phyloP scores from a whole-genome alignment of 495 filamentous ascomycete genomes.

The Barbatosphaeria neglecta region DNA sequence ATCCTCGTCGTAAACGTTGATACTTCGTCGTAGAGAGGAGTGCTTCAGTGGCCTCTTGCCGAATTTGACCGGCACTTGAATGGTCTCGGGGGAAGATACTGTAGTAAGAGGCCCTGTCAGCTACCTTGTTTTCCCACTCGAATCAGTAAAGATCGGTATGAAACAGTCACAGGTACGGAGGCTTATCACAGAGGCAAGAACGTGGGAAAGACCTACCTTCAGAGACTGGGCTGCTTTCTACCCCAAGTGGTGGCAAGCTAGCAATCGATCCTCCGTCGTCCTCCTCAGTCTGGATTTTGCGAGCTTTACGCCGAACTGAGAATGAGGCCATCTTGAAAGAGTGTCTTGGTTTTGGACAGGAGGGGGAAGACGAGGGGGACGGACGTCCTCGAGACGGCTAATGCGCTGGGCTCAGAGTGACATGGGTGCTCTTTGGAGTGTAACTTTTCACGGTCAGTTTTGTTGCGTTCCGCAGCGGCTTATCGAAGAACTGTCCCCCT shows the following conservation, averaged over 20 bases:
- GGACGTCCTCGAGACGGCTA: not conserved
- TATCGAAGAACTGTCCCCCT: not conserved
- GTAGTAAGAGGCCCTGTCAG: conserved; percentile 18
- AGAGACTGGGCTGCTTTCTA: conserved; percentile 18
- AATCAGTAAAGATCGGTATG: conserved; percentile 21
- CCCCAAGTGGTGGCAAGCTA: conserved; percentile 8
- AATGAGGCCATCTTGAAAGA: conserved; percentile 51
- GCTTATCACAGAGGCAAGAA: not conserved
- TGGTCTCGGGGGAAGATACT: conserved; percentile 7
- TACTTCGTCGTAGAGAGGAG: conserved; percentile 37
- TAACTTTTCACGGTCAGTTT: no score
- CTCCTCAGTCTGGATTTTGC: conserved; percentile 60
- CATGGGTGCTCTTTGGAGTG: no score
- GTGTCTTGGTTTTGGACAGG: conserved; percentile 1
- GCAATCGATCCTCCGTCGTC: conserved; percentile 38
- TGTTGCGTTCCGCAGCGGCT: no score
- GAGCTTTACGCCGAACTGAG: conserved; percentile 56
- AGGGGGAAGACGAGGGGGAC: not conserved
- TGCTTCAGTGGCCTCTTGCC: conserved; percentile 36
- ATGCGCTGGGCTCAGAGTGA: not conserved
- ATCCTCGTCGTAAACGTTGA: conserved; percentile 27
- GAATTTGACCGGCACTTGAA: conserved; percentile 29
- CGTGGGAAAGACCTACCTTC: conserved; percentile 14
- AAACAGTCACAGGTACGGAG: not conserved
- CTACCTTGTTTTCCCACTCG: conserved; percentile 13